These are phyloP conservation scores for Artemisia tridentata DNA, from an alignment of 129 eudicot genomes.

Conservation along the genomic window DNA sequence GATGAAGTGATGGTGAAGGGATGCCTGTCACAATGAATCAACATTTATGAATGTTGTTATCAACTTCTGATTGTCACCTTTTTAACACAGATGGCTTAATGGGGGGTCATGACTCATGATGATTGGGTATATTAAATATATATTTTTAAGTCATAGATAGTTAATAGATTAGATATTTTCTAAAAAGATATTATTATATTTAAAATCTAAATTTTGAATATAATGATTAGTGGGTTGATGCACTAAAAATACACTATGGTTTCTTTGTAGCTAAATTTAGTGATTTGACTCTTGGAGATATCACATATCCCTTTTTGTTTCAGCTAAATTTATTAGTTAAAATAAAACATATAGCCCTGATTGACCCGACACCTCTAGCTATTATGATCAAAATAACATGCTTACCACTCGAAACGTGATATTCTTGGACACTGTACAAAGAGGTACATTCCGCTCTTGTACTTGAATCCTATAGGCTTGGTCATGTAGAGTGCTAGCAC, in stretches of 20 bases:
- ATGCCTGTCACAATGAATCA: slow-evolving; percentile 57
- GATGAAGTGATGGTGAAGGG: slow-evolving; percentile 96
- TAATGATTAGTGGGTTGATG: background rate
- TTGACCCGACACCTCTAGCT: background rate
- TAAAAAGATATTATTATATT: background rate
- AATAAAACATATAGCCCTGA: too few species aligned
- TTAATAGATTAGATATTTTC: background rate
- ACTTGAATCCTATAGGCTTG: slow-evolving; percentile 76
- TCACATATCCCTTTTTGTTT: background rate
- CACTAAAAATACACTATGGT: background rate
- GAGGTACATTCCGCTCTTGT: slow-evolving; percentile 99
- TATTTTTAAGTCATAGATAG: background rate
- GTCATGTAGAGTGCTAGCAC: slow-evolving; percentile 90
- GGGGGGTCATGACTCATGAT: background rate
- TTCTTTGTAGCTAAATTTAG: background rate
- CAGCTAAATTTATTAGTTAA: too few species aligned
- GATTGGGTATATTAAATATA: too few species aligned
- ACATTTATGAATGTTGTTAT: background rate
- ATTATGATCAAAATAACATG: background rate
- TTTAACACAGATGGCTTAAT: background rate
- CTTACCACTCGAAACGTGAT: slow-evolving; percentile 81
- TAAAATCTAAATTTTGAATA: background rate
- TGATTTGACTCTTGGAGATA: background rate
- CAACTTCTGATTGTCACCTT: background rate
- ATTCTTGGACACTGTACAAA: slow-evolving; percentile 91